Base-by-base conservation (phyloP, 257 asterid genomes). In the Lycium ferocissimum region DNA sequence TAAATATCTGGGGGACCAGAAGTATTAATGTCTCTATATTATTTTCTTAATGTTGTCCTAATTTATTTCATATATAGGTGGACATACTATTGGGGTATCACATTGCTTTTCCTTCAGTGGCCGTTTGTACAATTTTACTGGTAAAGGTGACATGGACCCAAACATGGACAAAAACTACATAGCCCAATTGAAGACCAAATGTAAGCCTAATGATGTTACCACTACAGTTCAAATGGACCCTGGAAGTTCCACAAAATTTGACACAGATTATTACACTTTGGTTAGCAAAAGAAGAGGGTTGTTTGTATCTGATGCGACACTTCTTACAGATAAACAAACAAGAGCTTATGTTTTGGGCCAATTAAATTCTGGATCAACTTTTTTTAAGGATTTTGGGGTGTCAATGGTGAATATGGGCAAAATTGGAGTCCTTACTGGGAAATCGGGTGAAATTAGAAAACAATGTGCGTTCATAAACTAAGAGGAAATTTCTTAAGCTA, bases 371-470 rank as follows among this genome's bases (percentile, higher is more conserved):
- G 89, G 88, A 1, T 78, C 87, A 49, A 78, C 89, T 78, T 89
- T 90, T 90, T 89, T 89, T 43, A 66, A 86, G 63, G 92, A 90
- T 67, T 90, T 90, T 20, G 93, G 91, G 40, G 87, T 85, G 26
- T 89, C 93, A 66, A 90, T 90, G 91, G 87, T 89, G 81, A 84
- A 78, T 8, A 78, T 78, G 82, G 65, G 82, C 3, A 78, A 78
- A 13, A 78, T 78, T 78, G 65, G 65, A 15, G 49, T 78, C 22
- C 65, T 78, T 53, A 53, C 65, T 3, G 82, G 22, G 9, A 78
- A 51, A 78, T 1, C 75, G 2, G 93, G 91, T 12, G 89, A 90
- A 87, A 89, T 90, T 47, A 84, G 91, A 69, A 83, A 86, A 69
- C 84, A 83, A 1, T 90, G 93, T 87, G 59, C 86, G 14, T 14